Conservation (phyloP, 129 eudicot species). For the Pulicaria dysenterica region DNA sequence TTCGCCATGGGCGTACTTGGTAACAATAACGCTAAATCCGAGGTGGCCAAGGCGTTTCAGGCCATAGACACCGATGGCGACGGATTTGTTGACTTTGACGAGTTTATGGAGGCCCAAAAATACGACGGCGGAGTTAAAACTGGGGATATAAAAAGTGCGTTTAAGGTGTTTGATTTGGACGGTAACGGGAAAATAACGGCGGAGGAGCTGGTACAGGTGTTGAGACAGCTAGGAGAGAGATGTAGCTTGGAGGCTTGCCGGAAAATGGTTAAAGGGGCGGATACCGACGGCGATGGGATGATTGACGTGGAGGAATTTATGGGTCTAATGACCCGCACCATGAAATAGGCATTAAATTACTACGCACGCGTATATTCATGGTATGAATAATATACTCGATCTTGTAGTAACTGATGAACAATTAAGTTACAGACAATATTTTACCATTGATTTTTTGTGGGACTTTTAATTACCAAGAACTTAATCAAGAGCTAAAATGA, state of each 20-base stretch:
- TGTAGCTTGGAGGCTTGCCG: constrained; percentile 53
- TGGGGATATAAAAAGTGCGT: constrained; percentile 51
- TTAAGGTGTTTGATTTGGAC: constrained; percentile 55
- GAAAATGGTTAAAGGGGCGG: constrained; percentile 60
- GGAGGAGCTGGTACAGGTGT: constrained; percentile 53
- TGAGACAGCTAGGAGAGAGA: constrained; percentile 60
- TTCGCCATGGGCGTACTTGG: constrained; percentile 36
- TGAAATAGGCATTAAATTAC: constrained; percentile 30
- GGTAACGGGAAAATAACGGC: constrained; percentile 65
- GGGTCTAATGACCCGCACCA: constrained; percentile 48
- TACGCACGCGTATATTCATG: background rate
- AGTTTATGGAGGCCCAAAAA: constrained; percentile 47
- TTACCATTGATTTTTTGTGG: no score
- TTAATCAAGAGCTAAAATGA: no score
- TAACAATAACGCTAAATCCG: constrained; percentile 20
- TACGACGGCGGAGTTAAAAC: constrained; percentile 38
- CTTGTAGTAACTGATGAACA: no score
- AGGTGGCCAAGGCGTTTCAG: constrained; percentile 41
- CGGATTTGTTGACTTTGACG: constrained; percentile 53
- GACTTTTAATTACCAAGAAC: no score
- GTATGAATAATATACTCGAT: no score
- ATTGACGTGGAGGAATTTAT: constrained; percentile 48
- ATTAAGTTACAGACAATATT: no score
- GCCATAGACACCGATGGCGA: constrained; percentile 51
- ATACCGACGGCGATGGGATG: constrained; percentile 58